Evolutionary conservation across 176 grass and related monocot species (phyloP), one percentile per base, ranked within the genome.

Genomic region (Raddia distichophylla): DNA sequence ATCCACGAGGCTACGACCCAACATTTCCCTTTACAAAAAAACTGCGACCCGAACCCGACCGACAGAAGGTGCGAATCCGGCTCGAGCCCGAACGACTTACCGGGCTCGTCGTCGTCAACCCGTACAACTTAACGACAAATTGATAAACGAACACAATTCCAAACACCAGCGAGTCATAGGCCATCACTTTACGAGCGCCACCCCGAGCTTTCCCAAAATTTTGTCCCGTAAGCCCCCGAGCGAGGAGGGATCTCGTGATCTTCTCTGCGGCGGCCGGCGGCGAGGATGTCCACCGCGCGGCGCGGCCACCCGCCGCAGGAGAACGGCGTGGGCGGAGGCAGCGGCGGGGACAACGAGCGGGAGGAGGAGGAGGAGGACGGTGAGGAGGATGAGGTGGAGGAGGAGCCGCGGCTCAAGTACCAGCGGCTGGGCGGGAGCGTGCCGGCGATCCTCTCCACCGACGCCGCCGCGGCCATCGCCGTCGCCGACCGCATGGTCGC

Each of bases 331-430:
- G 81, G 78, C 17, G 88, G 27, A 27, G 27, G 27, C 27, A 27
- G 75, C 7, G 75, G 88, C 32, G 87, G 90, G 48, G 89, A 71
- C 53, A 82, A 86, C 67, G 91, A 84, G 22, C 87, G 64, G n/a
- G 86, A 91, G 1, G 88, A 90, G 2, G 85, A 77, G 7, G 84
- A 74, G 4, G 84, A 65, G 9, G 87, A 55, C 4, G 90, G 59
- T 12, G 93, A 71, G 8, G 86, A 57, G 3, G 87, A 66, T 2
- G 89, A 94, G 69, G 88, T 73, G 4, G 91, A 97, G 69, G 94
- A 92, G 85, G 95, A 98, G 82, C 95, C 95, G 66, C 87, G 90
- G 82, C 87, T 98, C 69, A 98, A 98, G 86, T 98, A 98, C 84
- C 92, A 94, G 82, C 83, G 95, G 11, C 86, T 98, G 48, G 95